Evolutionary conservation across 1,284 basidiomycete genomes (phyloP), one percentile per base, ranked within the genome.

Genomic region (Schizophyllum amplum): DNA sequence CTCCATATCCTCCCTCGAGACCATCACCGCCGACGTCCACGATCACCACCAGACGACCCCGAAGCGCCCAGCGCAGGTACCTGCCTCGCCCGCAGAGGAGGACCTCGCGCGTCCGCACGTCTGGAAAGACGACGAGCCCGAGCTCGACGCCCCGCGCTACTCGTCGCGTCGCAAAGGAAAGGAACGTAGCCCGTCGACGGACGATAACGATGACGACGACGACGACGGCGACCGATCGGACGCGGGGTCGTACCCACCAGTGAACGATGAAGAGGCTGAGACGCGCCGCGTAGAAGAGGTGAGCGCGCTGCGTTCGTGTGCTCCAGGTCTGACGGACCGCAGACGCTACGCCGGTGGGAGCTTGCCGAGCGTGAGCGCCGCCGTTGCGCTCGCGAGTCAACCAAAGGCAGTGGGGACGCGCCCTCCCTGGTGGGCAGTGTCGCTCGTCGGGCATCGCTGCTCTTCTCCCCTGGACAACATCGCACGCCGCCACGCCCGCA

Each of bases 301-400:
- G 68, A 58, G 77, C 68, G 33, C 20, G 56, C 50, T 57, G 47
- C 26, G 52, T 11, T 15, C 20, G 47, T 22, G n/a, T 11, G 51
- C 24, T 22, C 50, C 50, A 51, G 49, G 51, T 24, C 24, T 54
- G 47, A 58, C 56, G 57, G 47, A 58, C 21, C 46, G 56, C 61
- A 91, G 88, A 91, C 82, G 59, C 74, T 91, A 21, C 76, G 78
- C 59, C 78, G 78, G 47, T 90, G 87, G 89, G 88, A 91, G 62
- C 69, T 81, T 50, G 80, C 80, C 33, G 88, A 91, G 66, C 79
- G 85, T 27, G 81, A 82, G 63, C 78, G 86, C 59, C 79, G 86
- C 69, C 86, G 80, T 68, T 73, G 75, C n/a, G 79, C 76, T 4
- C 78, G 86, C 53, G 82, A 80, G 55, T 82, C 83, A 0, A 52